A percentile compares a stretch with the other conserved stretches of the same genome.
Conservation (phyloP, 495 filamentous ascomycete species). For the Aspergillus steynii region DNA sequence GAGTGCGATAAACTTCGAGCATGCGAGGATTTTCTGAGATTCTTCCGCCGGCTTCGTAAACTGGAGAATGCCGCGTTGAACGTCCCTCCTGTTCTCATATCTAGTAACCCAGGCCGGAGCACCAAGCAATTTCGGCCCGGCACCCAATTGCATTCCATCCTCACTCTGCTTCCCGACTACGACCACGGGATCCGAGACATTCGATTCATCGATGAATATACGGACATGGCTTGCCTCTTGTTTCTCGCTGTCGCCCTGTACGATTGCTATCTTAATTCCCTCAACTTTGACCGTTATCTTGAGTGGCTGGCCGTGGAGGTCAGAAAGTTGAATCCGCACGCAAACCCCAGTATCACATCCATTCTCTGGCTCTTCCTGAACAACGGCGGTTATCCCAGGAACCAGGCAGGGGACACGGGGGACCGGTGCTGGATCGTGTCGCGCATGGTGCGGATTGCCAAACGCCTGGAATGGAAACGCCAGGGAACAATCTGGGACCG, state of each 20-base stretch:
- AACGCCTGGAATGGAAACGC: constrained; percentile 31
- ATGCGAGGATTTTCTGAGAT: constrained; percentile 30
- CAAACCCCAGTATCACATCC: constrained; percentile 27
- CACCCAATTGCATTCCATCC: constrained; percentile 22
- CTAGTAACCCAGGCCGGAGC: constrained; percentile 8
- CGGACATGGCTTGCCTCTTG: constrained; percentile 30
- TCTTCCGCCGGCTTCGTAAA: constrained; percentile 26
- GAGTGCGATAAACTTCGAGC: constrained; percentile 23
- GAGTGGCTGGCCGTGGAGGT: constrained; percentile 26
- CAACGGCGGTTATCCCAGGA: constrained; percentile 24
- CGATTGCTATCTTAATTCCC: constrained; percentile 23
- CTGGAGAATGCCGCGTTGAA: constrained; percentile 21
- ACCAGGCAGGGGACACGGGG: constrained; percentile 16
- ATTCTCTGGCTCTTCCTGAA: constrained; percentile 31
- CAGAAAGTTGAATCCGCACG: constrained; percentile 19
- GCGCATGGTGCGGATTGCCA: constrained; percentile 30
- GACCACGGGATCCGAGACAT: constrained; percentile 31
- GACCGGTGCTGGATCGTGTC: constrained; percentile 31
- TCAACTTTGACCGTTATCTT: constrained; percentile 25
- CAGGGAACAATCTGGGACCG: constrained; percentile 29
- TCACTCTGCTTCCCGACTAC: constrained; percentile 29
- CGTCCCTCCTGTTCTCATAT: constrained; percentile 13
- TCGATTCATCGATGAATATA: constrained; percentile 33
- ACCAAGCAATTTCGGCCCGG: constrained; percentile 22
- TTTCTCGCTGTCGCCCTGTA: constrained; percentile 28